Base-by-base conservation (phyloP, 768 basidiomycete species). In the Boletus pseudopeckii region DNA sequence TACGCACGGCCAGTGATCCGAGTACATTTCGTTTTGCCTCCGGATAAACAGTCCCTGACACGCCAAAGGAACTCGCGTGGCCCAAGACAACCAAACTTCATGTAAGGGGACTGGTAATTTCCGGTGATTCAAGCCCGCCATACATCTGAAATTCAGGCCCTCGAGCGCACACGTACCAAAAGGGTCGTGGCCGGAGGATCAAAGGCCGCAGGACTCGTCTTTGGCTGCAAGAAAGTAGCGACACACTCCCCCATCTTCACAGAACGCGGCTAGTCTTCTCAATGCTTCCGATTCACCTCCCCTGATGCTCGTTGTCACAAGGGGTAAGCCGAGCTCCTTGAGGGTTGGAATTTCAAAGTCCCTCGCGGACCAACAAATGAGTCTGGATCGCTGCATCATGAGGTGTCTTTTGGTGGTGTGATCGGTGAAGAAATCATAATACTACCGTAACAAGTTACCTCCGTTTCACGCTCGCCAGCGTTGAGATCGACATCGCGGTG, bases 241-340 rank as follows among this genome's bases (percentile, higher is more conserved):
- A 55, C 53, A 51, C 52, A 48, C 48, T 30, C 54, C 37, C n/a
- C 22, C 30, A 40, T 53, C 53, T 37, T 60, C 64, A 56, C 55
- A 58, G 54, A 66, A 59, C 44, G 26, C 48, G 9, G 30, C 56
- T 34, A 48, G 52, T 33, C 62, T 59, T 65, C 49, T 58, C 15
- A 48, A 24, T 36, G 54, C 67, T 59, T 65, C 58, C 54, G 50
- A 63, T 57, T 69, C 59, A 50, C 68, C 61, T 59, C 58, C 69
- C 56, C 59, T 65, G 64, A 67, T 64, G 50, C 67, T 60, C 57
- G 67, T 64, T 58, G 67, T 61, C 10, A 34, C 55, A 54, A 50
- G 54, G 52, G 58, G 58, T 17, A 60, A 58, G 30, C 59, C 57
- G 20, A 60, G 45, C 46, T 55, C 56, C 47, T 54, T 28, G 22